phyloP scores from a whole-genome alignment of 768 basidiomycete species.

The Trametes villosa region DNA sequence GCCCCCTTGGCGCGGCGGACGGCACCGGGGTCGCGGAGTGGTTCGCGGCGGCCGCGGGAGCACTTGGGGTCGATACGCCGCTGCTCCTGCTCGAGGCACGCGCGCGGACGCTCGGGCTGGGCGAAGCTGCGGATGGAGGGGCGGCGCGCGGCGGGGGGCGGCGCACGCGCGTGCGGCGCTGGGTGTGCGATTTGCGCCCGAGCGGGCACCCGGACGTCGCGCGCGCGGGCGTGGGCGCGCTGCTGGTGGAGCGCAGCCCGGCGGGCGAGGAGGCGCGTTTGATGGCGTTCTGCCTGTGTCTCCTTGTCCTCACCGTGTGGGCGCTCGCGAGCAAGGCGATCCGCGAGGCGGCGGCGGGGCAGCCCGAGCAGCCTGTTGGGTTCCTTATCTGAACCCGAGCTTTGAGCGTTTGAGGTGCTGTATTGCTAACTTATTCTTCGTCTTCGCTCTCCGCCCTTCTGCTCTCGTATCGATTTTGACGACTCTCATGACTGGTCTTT shows the following conservation, averaged over 20 bases:
- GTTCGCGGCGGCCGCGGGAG: slow-evolving; percentile 16
- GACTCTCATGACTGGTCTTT: too few relatives aligned
- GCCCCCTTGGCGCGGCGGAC: not conserved
- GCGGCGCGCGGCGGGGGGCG: not conserved
- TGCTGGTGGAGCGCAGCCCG: slow-evolving; percentile 59
- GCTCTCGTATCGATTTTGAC: too few relatives aligned
- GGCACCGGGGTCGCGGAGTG: slow-evolving; percentile 14
- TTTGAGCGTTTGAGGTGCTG: too few relatives aligned
- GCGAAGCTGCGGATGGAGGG: not conserved
- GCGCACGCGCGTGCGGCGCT: slow-evolving; percentile 29
- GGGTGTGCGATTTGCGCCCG: slow-evolving; percentile 38
- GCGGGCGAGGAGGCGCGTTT: slow-evolving; percentile 74
- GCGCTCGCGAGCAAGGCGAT: slow-evolving; percentile 38
- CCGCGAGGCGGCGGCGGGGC: not conserved
- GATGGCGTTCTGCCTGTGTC: slow-evolving; percentile 54
- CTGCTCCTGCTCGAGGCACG: slow-evolving; percentile 6
- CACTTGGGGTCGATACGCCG: slow-evolving; percentile 14
- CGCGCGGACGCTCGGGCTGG: slow-evolving; percentile 9
- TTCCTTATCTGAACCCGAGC: too few relatives aligned
- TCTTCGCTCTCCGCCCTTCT: too few relatives aligned
- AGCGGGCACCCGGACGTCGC: slow-evolving; percentile 43
- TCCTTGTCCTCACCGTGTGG: slow-evolving; percentile 56
- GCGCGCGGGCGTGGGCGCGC: slow-evolving; percentile 43
- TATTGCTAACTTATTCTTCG: too few relatives aligned
- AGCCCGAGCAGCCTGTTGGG: too few relatives aligned